Evolutionary conservation across 176 grass and related monocot genomes (phyloP).

Genomic region (Carex pumila): DNA sequence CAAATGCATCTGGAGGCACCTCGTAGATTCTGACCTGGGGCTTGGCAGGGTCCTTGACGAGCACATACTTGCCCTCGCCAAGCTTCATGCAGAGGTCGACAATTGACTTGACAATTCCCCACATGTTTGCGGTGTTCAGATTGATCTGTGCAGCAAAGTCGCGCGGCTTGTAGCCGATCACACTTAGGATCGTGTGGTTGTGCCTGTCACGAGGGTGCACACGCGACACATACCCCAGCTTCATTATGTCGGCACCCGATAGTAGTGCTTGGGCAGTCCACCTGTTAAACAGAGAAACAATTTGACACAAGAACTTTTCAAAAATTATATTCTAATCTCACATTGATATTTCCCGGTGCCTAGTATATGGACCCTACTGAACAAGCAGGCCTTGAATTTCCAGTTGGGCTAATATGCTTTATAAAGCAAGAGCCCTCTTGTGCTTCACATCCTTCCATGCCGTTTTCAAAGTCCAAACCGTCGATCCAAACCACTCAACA

Average conservation of each 20-base stretch:
- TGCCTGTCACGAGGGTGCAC: conserved; percentile 62
- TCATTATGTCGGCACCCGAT: conserved; percentile 73
- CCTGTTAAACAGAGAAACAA: neutral
- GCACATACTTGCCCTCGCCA: conserved; percentile 78
- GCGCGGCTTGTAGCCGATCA: conserved; percentile 72
- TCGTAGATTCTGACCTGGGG: conserved; percentile 74
- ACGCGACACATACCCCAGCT: conserved; percentile 68
- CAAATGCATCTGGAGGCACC: conserved; percentile 70
- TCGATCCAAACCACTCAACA: too few species aligned
- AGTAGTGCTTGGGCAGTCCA: conserved; percentile 79
- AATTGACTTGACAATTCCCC: conserved; percentile 86
- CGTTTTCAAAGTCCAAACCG: too few species aligned
- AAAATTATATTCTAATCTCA: neutral
- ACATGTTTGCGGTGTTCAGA: conserved; percentile 82
- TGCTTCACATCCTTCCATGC: too few species aligned
- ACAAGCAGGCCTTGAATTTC: neutral
- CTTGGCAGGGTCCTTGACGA: conserved; percentile 71
- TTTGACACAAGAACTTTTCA: neutral
- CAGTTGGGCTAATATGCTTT: too few species aligned
- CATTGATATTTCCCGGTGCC: neutral
- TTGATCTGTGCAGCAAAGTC: conserved; percentile 86
- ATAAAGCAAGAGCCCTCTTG: too few species aligned
- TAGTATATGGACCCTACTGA: neutral
- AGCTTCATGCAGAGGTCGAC: conserved; percentile 85
- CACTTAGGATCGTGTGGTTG: conserved; percentile 63